Conservation (phyloP, 2,329 filamentous ascomycete genomes). For the Periconia sp. region DNA sequence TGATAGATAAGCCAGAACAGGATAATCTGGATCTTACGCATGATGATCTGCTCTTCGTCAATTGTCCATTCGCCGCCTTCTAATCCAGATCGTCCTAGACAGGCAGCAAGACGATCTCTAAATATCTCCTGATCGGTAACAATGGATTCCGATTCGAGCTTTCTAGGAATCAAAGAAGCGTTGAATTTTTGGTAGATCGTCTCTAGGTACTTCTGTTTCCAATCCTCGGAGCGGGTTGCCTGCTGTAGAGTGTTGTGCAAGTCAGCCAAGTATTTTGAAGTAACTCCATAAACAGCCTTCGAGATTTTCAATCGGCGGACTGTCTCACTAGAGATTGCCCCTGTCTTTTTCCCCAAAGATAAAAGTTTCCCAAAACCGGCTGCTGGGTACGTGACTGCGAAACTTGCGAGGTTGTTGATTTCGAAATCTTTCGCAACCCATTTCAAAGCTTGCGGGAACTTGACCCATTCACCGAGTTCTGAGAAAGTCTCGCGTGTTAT, state of each 20-base stretch:
- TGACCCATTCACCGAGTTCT: slow-evolving; percentile 36
- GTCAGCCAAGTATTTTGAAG: slow-evolving; percentile 30
- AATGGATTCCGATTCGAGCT: slow-evolving; percentile 18
- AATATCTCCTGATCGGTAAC: slow-evolving; percentile 20
- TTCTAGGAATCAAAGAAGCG: slow-evolving; percentile 25
- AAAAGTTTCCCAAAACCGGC: slow-evolving; percentile 34
- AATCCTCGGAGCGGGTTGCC: slow-evolving; percentile 6
- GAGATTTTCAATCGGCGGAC: slow-evolving; percentile 17
- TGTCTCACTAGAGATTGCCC: slow-evolving; percentile 18
- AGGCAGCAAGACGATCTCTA: slow-evolving; percentile 13
- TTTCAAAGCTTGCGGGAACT: slow-evolving; percentile 29
- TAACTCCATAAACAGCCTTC: slow-evolving; percentile 32
- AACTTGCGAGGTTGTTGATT: slow-evolving; percentile 33
- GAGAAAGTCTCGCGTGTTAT: slow-evolving; percentile 39
- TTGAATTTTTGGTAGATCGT: slow-evolving; percentile 39
- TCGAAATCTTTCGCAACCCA: slow-evolving; percentile 37
- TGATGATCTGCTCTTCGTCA: slow-evolving; percentile 11
- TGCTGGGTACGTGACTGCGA: slow-evolving; percentile 36
- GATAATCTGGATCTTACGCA: slow-evolving; percentile 34
- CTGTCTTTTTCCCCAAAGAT: slow-evolving; percentile 23
- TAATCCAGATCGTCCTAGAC: not conserved
- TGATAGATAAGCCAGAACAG: slow-evolving; percentile 42
- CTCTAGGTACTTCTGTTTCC: slow-evolving; percentile 35
- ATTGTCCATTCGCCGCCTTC: slow-evolving; percentile 2
- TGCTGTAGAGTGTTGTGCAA: slow-evolving; percentile 15